Base-by-base conservation (phyloP, 2,329 filamentous ascomycete species). In the Fusarium compactum region DNA sequence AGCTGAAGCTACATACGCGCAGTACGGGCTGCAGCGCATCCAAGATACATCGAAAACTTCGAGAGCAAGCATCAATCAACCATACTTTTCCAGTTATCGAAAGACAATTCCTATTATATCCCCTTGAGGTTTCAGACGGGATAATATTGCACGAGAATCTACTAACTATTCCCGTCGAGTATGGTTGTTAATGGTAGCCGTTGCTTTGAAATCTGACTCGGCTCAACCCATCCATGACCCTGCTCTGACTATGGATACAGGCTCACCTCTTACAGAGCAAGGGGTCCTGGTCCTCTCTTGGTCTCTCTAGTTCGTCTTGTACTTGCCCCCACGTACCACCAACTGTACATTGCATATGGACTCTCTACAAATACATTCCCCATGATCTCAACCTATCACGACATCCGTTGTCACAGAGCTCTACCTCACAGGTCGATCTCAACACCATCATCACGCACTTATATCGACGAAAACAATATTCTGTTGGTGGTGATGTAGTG, bases 301-400 rank as follows among this genome's bases (percentile, higher is more conserved):
- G 63, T 67, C 57, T 59, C 45, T 57, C 51, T 57, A 60, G 38
- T 32, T 47, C 52, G 57, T 55, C 30, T 60, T 60, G 34, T 46
- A 22, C 45, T 52, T 20, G 24, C 68, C 69, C 69, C 69, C 68
- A 71, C 54, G 65, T 50, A 66, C 47, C 56, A 55, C 47, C 44
- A 41, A 57, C 62, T 56, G 18, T 51, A 15, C 29, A 41, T 43
- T 41, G 47, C 41, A 48, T 52, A 58, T 68, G 45, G 32, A 16
- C 53, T 51, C 20, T 47, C 25, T 51, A 47, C 45, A 43, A 46
- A 55, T 50, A 6, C 34, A 38, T 38, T 38, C 47, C 47, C 30
- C 52, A 58, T 53, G 40, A 40, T 57, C 61, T 45, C 47, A 48
- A 43, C 65, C 66, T 62, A 69, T 66, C 56, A 58, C 29, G n/a